Base-by-base conservation (phyloP, 2,329 filamentous ascomycete species). In the Monosporascus sp. region DNA sequence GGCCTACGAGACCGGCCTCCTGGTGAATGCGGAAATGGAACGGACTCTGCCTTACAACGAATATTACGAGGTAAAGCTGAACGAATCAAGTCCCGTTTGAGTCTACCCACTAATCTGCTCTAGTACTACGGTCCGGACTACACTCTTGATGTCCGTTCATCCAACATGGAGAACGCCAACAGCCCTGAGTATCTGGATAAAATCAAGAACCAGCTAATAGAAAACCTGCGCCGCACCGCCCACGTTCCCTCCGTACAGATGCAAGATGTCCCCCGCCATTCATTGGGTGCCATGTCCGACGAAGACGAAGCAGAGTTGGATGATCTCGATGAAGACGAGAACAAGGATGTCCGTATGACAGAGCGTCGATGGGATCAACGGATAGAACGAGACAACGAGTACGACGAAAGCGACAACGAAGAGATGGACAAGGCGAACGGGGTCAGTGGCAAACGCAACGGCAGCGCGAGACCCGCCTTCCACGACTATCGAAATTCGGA, bases 41-140 rank as follows among this genome's bases (percentile, higher is more conserved):
- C 80, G 87, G 5, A 86, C 89, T n/a, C 78, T 97, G 41, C 93
- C 93, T 1, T 97, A 91, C 71, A 97, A 96, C 59, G 93, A 97
- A 75, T 97, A 97, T 71, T 97, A 97, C 68, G 83, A 86, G 68
- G 84, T 85, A 70, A 65, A 64, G 24, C 77, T 77, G 37, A 76
- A 82, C 54, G 76, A 38, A 76, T 82, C 54, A 76, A 76, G 51
- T 74, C 80, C 49, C 5, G n/a, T 24, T 41, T 17, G 3, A 20
- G 11, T n/a, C n/a, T 22, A 26, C 24, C 56, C 7, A 40, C 58
- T 48, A 60, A n/a, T 77, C 79, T 60, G 74, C 76, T 20, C 3
- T 74, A 94, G 79, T 96, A 96, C 66, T 99, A 97, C 69, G 90
- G 89, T 15, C 89, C 89, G 7, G 91, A 96, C 63, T 96, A 93